Evolutionary conservation across 441 rosid species (phyloP), one percentile per base, ranked within the genome.

Genomic region (Manihot esculenta): DNA sequence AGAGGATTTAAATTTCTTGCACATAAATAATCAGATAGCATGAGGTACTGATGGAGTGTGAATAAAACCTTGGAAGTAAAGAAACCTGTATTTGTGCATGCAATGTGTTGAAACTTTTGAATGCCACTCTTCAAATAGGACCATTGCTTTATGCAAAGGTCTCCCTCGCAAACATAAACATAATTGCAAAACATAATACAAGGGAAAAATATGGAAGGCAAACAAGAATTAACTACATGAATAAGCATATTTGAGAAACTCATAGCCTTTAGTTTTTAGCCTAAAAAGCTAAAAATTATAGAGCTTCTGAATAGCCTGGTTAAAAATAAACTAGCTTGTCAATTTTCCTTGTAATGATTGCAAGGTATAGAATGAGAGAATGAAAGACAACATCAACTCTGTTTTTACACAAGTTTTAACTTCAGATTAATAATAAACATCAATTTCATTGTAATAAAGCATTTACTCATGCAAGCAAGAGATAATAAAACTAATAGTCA

Each of bases 311-410:
- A 68, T 33, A 13, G 55, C 48, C 42, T 26, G 18, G 51, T 12
- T 44, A 66, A 38, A 17, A 61, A 48, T 4, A 30, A 41, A 58
- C 4, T 83, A 94, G 97, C 94, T 84, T 12, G 93, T 81, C 49
- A 94, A 76, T 82, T 92, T 94, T 56, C 90, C 96, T 67, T 78
- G 82, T 65, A 98, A 94, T 57, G 98, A 94, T 79, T 89, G 97
- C 87, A 92, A 76, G 80, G 92, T 80, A 65, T 89, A 92, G 80
- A 94, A 84, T 66, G 96, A 87, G 67, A 90, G 97, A 71, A 94
- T 80, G 21, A 94, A 89, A 13, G 97, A 90, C 73, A 94, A 69
- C 83, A 84, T 66, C 66, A 94, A 84, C 69, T 94, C 98, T 94
- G 92, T 77, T 74, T 58, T 53, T 72, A 65, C 45, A 57, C 62